Evolutionary conservation across 805 yeast genomes (phyloP), one percentile per base, ranked within the genome.

Genomic region (Barnettozyma botsteinii): DNA sequence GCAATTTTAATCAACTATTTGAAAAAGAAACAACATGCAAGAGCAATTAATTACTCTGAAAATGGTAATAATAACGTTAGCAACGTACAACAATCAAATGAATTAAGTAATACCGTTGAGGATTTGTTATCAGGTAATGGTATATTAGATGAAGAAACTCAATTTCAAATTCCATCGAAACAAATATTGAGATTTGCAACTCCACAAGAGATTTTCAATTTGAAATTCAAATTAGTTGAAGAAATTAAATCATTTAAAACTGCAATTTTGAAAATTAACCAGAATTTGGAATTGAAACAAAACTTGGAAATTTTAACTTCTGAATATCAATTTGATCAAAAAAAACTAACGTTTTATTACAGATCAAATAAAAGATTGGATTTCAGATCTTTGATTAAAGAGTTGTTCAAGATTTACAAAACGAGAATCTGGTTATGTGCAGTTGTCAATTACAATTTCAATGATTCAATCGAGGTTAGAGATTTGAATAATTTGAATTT

Each of bases 401-500:
- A 83, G 52, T 61, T 83, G 23, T 83, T 81, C 67, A 77, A 81
- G 55, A 76, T 80, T 43, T 83, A 81, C 65, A 83, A 83, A 61
- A 82, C 89, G 0, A 68, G 91, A 53, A 83, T 83, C 48, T 85
- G 94, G 93, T 64, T 85, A 61, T 81, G 89, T 67, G 89, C 93
- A 0, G 81, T 45, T 21, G 46, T 45, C 13, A 45, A 42, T 22
- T 37, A 29, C 23, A 22, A 23, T 7, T 27, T 18, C 5, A 34
- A 32, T 9, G 18, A 20, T 20, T 26, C 12, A 5, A 18, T 17
- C 18, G 23, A 27, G 6, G 43, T 37, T 11, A 32, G 19, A 29
- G 32, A 29, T 10, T 5, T 19, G 10, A 29, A 29, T 5, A 12
- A 11, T 18, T 27, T 27, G 11, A 29, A 41, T 11, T 32, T 52